Percentiles rank a stretch among this genome's conserved stretches.
Evolutionary conservation across 2,329 filamentous ascomycete genomes (phyloP).

Genomic region (Scedosporium dehoogii): DNA sequence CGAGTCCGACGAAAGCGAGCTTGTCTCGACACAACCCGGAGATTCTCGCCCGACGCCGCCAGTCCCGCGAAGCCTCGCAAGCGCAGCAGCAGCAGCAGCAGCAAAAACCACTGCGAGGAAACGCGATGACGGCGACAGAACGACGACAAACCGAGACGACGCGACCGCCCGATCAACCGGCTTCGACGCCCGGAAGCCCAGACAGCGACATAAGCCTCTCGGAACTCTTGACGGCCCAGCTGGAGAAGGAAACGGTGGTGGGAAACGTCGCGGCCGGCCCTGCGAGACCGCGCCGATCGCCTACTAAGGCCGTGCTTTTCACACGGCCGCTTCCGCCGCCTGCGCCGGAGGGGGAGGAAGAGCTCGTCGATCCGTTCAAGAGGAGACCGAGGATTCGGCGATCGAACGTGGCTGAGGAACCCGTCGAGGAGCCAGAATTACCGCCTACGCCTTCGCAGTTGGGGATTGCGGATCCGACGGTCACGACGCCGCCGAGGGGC

Average conservation of each 20-base stretch:
- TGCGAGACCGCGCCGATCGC: conserved; percentile 23
- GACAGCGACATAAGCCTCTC: conserved; percentile 16
- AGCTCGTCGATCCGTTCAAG: conserved; percentile 23
- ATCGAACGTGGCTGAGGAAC: conserved; percentile 13
- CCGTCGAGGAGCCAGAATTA: conserved; percentile 39
- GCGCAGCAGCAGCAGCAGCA: conserved; percentile 6
- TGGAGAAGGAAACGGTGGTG: conserved; percentile 23
- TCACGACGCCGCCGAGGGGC: conserved; percentile 45
- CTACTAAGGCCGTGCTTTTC: conserved; percentile 23
- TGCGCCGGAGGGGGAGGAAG: conserved; percentile 28
- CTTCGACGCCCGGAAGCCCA: conserved; percentile 10
- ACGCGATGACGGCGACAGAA: conserved; percentile 3
- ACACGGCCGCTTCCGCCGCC: conserved; percentile 38
- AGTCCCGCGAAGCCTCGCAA: not conserved
- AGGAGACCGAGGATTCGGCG: conserved; percentile 5
- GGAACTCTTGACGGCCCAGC: conserved; percentile 20
- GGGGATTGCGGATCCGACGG: conserved; percentile 38
- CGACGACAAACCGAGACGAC: not conserved
- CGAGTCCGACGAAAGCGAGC: conserved; percentile 58
- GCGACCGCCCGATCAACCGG: not conserved
- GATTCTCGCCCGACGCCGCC: conserved; percentile 35
- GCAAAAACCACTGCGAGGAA: conserved; percentile 5
- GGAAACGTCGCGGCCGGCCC: conserved; percentile 29
- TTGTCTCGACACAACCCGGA: conserved; percentile 51
- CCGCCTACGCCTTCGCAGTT: conserved; percentile 46